phyloP scores from a whole-genome alignment of 2,329 filamentous ascomycete genomes.

The Polytolypa hystricis region DNA sequence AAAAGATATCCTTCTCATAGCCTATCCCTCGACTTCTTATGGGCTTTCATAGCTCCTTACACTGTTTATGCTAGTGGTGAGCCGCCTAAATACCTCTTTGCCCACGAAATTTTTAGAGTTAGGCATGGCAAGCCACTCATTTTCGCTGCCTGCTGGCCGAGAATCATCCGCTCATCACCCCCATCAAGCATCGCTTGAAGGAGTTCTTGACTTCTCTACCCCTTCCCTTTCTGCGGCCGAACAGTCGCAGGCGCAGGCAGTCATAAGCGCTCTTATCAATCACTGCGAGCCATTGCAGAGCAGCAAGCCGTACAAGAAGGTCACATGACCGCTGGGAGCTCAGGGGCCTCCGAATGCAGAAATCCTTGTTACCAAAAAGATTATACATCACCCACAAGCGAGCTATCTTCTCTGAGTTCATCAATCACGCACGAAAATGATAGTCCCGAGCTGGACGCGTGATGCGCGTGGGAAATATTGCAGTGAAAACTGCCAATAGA shows the following conservation, averaged over 20 bases:
- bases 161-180: constrained; percentile 6
- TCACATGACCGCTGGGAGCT: too few species aligned
- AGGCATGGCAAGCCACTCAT: constrained; percentile 5
- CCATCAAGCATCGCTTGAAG: constrained; percentile 10
- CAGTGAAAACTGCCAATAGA: too few species aligned
- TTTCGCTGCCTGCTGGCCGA: constrained; percentile 5
- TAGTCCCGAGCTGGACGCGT: too few species aligned
- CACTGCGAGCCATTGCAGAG: constrained; percentile 14
- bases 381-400: too few species aligned
- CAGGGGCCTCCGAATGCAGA: too few species aligned
- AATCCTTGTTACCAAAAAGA: too few species aligned
- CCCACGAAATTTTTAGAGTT: constrained; percentile 1
- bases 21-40: constrained; percentile 3
- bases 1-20: too few species aligned
- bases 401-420: too few species aligned
- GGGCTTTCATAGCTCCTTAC: constrained; percentile 4
- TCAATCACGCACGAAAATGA: too few species aligned
- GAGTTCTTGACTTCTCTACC: constrained; percentile 7
- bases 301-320: constrained; percentile 13
- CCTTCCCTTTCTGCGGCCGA: constrained; percentile 7
- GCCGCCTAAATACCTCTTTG: constrained; percentile 1
- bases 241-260: constrained; percentile 8
- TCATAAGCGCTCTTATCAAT: constrained; percentile 11
- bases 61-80: constrained; percentile 1
- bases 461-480: too few species aligned